Evolutionary conservation across 2,329 filamentous ascomycete species (phyloP), one percentile per base, ranked within the genome.

Genomic region (Calonectria leucothoes): DNA sequence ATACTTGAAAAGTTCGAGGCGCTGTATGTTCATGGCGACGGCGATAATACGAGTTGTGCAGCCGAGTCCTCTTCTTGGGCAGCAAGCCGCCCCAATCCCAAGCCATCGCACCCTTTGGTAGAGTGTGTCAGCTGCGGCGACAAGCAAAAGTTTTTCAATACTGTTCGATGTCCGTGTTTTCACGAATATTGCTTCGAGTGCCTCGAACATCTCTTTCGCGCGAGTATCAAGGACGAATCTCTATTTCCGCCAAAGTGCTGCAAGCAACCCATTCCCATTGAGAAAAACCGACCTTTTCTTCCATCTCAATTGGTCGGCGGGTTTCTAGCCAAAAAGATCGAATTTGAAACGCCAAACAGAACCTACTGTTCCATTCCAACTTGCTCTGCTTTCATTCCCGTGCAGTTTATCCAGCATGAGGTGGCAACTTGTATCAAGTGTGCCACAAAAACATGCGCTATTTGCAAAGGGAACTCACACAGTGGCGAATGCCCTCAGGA

Each of bases 161-260:
- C 59, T 10, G 31, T 33, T 27, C 33, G 39, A 3, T 57, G 33
- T 25, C 69, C 69, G 20, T 71, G 69, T 29, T 23, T 37, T 1
- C 89, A 92, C 74, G 77, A 85, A 3, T 92, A 91, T 79, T 93
- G 91, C 75, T 78, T 79, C 0, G 74, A 74, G 1, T 92, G 91
- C 76, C 75, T 92, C 0, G 76, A 77, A 2, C 69, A 73, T 0
- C 84, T 91, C 0, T 89, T 92, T 78, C n/a, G 72, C 1, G 68
- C 78, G 0, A 83, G 88, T 0, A 83, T 89, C 27, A 81, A 71
- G 0, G 88, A 91, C 73, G 88, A 92, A 69, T 83, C 85, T 0
- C 77, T 89, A 0, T 92, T 91, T 70, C 91, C 90, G 0, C 89
- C 90, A 0, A 84, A 85, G 2, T 92, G 90, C 81, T 92, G 90